A percentile compares a stretch with the other conserved stretches of the same genome.
phyloP scores from a whole-genome alignment of 2,329 filamentous ascomycete species.

The Helotiales sp. region DNA sequence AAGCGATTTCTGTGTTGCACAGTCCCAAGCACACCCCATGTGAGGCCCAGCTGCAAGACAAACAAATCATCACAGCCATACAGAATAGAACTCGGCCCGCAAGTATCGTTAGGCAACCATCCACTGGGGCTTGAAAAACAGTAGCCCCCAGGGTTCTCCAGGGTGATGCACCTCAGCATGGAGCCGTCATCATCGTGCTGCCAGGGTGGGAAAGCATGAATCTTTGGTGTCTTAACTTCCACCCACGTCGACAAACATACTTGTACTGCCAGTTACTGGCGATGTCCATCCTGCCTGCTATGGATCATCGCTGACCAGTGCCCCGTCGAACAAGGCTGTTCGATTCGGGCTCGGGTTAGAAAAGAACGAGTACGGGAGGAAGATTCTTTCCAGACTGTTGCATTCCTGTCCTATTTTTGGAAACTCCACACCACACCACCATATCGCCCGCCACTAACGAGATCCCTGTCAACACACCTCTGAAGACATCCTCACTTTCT shows the following conservation, averaged over 20 bases:
- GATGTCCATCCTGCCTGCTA: no score
- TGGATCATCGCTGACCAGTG: no score
- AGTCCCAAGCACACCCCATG: background rate
- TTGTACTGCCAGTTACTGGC: background rate
- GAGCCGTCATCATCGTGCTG: background rate
- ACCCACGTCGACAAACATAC: background rate
- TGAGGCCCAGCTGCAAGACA: background rate
- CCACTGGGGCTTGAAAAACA: background rate
- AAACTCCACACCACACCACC: constrained; percentile 5
- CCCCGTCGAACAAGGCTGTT: no score
- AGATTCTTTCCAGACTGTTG: no score
- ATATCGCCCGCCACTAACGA: background rate
- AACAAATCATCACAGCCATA: background rate
- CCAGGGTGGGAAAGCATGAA: background rate
- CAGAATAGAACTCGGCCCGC: background rate
- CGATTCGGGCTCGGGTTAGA: no score
- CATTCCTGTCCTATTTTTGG: constrained; percentile 6
- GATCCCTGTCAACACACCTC: background rate
- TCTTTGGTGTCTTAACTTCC: no score
- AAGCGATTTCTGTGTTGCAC: background rate
- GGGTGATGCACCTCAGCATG: background rate
- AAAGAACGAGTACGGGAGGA: no score
- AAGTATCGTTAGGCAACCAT: background rate
- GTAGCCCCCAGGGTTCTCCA: background rate
- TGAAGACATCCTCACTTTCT: constrained; percentile 3